Conservation (phyloP, 805 yeast genomes). For the Myxozyma nipponensis region DNA sequence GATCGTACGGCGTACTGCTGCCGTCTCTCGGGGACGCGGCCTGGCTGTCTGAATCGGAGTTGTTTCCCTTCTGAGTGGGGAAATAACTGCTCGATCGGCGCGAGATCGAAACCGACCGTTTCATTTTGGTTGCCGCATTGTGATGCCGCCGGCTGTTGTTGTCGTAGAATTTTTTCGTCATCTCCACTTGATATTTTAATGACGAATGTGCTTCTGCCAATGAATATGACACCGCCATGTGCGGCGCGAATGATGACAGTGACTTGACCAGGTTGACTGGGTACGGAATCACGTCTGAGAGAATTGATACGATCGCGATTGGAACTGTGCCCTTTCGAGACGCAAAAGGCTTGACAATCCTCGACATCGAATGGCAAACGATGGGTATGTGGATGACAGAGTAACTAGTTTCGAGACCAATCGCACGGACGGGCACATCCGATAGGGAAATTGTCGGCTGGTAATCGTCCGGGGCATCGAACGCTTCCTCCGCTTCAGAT, state of each 20-base stretch:
- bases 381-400: conserved; percentile 35
- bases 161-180: conserved; percentile 3
- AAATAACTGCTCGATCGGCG: conserved; percentile 2
- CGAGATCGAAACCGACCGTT: neutral
- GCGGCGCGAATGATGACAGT: conserved; percentile 33
- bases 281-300: conserved; percentile 36
- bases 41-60: conserved; percentile 1
- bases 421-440: conserved; percentile 31
- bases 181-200: conserved; percentile 29
- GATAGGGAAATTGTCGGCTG: conserved; percentile 1
- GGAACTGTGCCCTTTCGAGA: conserved; percentile 31
- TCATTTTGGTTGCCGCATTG: conserved; percentile 5
- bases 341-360: conserved; percentile 8
- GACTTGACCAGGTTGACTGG: conserved; percentile 30
- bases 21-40: neutral
- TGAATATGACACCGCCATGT: conserved; percentile 33
- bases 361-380: conserved; percentile 28
- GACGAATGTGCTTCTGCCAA: conserved; percentile 33
- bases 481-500: conserved; percentile 22
- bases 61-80: conserved; percentile 2
- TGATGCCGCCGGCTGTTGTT: conserved; percentile 1
- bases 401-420: conserved; percentile 35
- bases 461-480: conserved; percentile 27
- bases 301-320: conserved; percentile 34
- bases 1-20: conserved; percentile 11